These are phyloP conservation scores for Ampelomyces quisqualis DNA, from an alignment of 2,329 filamentous ascomycete species.

Conservation along the genomic window DNA sequence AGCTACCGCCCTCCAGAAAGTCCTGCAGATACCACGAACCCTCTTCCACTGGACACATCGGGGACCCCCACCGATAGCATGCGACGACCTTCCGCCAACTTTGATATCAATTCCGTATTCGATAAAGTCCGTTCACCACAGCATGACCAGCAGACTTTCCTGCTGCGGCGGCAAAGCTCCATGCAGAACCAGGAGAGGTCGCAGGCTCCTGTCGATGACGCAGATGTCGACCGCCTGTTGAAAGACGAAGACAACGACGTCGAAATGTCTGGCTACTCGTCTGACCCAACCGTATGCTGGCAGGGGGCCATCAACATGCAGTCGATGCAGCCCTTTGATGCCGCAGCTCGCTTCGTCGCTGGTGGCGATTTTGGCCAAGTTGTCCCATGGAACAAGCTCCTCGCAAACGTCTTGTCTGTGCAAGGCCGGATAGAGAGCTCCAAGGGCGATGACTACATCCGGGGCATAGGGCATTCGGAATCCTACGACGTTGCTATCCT, in stretches of 20 bases:
- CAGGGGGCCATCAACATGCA: conserved; percentile 61
- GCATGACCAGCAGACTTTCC: conserved; percentile 49
- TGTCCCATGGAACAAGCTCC: conserved; percentile 72
- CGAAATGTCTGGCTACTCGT: conserved; percentile 73
- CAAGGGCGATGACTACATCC: conserved; percentile 87
- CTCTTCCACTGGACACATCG: conserved; percentile 41
- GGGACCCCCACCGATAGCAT: conserved; percentile 26
- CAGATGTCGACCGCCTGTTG: conserved; percentile 86
- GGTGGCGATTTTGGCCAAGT: conserved; percentile 73
- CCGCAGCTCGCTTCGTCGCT: conserved; percentile 78
- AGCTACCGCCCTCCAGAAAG: conserved; percentile 21
- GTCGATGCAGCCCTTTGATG: conserved; percentile 71
- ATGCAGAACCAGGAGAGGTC: conserved; percentile 46
- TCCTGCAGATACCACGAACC: conserved; percentile 20
- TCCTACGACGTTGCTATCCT: conserved; percentile 84
- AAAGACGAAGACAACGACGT: conserved; percentile 77
- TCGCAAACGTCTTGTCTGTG: conserved; percentile 69
- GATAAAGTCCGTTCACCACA: conserved; percentile 77
- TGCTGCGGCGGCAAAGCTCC: conserved; percentile 54
- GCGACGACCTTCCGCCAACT: conserved; percentile 62
- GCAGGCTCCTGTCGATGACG: conserved; percentile 68
- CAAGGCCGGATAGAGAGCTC: conserved; percentile 78
- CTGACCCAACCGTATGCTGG: conserved; percentile 66
- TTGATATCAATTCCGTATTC: conserved; percentile 85
- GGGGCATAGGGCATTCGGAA: conserved; percentile 77